A percentile compares a stretch with the other conserved stretches of the same genome.
Evolutionary conservation across 1,284 basidiomycete species (phyloP).

Genomic region (Polyporus tsugae): DNA sequence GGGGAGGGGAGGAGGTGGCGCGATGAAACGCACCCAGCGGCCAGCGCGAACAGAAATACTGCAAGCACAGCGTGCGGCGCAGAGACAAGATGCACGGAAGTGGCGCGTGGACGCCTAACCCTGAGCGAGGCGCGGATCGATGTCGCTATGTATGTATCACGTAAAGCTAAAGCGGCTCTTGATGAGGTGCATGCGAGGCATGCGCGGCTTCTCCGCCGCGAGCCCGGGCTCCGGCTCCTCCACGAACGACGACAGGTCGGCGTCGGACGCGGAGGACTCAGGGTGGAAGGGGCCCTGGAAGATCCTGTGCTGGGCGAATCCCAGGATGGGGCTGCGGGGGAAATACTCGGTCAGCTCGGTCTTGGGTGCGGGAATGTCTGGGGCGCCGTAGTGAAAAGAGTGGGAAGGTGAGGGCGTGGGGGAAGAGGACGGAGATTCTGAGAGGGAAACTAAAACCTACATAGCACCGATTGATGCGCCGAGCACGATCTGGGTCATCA

Average conservation of each 20-base stretch:
- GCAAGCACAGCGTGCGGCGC: not conserved
- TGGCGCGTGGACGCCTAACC: not conserved
- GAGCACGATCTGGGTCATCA: slow-evolving; percentile 54
- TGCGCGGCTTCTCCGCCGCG: slow-evolving; percentile 13
- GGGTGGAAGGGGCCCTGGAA: slow-evolving; percentile 41
- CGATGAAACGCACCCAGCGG: not conserved
- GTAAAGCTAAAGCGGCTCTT: slow-evolving; percentile 30
- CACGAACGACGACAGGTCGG: slow-evolving; percentile 13
- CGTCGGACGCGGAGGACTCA: slow-evolving; percentile 11
- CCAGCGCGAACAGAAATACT: not conserved
- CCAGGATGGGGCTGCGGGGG: slow-evolving; percentile 37
- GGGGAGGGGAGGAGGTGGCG: not conserved
- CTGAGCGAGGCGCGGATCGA: slow-evolving; percentile 1
- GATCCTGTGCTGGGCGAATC: slow-evolving; percentile 41
- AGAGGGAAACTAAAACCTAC: slow-evolving; percentile 12
- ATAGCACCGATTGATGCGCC: slow-evolving; percentile 50
- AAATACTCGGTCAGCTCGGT: slow-evolving; percentile 2
- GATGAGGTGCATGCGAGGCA: slow-evolving; percentile 23
- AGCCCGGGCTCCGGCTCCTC: slow-evolving; percentile 20
- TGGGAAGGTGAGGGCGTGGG: not conserved
- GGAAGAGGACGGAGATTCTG: no score
- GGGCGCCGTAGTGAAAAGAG: not conserved
- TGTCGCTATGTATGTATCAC: not conserved
- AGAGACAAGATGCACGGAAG: not conserved
- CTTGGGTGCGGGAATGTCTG: not conserved